Evolutionary conservation across 306 rosid species (phyloP), one percentile per base, ranked within the genome.

Genomic region (Hylodesmum podocarpum): DNA sequence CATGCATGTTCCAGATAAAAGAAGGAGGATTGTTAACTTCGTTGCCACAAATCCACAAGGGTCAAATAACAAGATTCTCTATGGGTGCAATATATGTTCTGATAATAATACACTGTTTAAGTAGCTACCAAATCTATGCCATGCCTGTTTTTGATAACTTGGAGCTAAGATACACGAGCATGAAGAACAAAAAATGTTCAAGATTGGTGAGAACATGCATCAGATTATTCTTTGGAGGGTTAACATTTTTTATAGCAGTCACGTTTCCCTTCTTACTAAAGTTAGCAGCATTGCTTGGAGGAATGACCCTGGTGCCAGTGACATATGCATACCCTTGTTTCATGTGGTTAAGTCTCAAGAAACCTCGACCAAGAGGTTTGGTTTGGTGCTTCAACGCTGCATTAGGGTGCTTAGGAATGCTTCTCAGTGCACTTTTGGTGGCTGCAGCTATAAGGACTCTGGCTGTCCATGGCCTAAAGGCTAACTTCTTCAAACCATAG

Each of bases 241-340:
- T 92, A 18, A 50, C 85, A 0, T 87, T 76, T 67, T 86, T 86
- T 5, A 19, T 78, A 1, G 80, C 92, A 0, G 94, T 92, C n/a
- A 51, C 90, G 2, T 76, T 92, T 13, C 96, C 97, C 0, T 92
- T 92, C 83, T 57, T 92, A 21, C 91, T 88, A 16, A 69, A 75
- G 36, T 83, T 90, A 1, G 72, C 84, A 2, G 76, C 84, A 3
- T 68, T 92, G 8, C 33, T 87, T 0, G 94, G 94, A 66, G 89
- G 90, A 1, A 47, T 92, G 5, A 83, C 89, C 0, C 29, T 78
- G 2, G 73, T 92, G 58, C 97, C 96, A 1, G 0, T 92, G 46
- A 79, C 96, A 0, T 86, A 84, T 53, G 88, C 86, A 6, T 92
- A 92, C 78, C 97, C 97, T 0, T 90, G 97, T 71, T 87, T 88